Evolutionary conservation across 1,284 basidiomycete species (phyloP), one percentile per base, ranked within the genome.

Genomic region (Hemileia vastatrix): DNA sequence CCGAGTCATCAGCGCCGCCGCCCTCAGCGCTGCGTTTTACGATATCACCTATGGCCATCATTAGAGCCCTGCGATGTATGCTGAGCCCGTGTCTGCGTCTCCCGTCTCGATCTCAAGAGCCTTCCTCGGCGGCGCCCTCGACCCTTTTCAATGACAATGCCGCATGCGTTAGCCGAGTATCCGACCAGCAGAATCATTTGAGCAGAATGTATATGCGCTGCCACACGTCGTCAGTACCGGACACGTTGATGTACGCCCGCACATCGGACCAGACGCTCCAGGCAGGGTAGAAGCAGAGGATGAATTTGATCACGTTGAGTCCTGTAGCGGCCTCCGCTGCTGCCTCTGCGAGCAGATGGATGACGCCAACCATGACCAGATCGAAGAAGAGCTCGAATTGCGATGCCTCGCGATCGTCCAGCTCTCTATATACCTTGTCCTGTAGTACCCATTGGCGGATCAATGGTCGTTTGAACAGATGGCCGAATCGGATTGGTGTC

Each of bases 361-460:
- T 49, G 32, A 66, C 49, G 8, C 63, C 15, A 51, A 72, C 71
- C 48, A 74, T 70, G 64, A 71, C 68, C 19, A 74, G 66, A 57
- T 76, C 75, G 32, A 74, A 76, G 40, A 76, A 74, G 15, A 76
- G 70, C 57, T 76, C 75, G 54, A 74, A 73, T 24, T 73, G 70
- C 8, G 66, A 67, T 1, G 73, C 68, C 24, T 70, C 66, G 9
- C 75, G 67, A 48, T 72, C 71, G 62, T 68, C 68, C 19, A 64
- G 66, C 50, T 76, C 75, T 31, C 71, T 65, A 54, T 70, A 76
- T 49, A 75, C 60, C 53, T 71, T 65, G 43, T 69, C 71, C 32
- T 70, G 65, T 50, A 71, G 64, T 3, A 76, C 62, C 71, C 72
- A 76, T 55, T 76, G 75, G 1, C 75, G 67, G 44, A 76, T 69